Conservation (phyloP, 2,329 filamentous ascomycete genomes). For the Aspergillus novofumigatus region DNA sequence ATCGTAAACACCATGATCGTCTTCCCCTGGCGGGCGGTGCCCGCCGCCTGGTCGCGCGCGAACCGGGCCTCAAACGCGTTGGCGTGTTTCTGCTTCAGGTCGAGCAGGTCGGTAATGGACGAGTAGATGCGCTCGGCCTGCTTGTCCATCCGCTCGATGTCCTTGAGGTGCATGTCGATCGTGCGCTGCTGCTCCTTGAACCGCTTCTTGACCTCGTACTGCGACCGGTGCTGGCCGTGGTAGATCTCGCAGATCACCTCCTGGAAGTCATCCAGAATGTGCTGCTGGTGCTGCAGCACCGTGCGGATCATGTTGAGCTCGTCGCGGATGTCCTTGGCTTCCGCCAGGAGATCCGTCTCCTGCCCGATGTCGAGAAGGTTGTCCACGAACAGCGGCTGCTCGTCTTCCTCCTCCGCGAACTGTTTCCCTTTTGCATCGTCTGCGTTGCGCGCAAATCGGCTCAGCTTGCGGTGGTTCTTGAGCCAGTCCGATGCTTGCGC, state of each 20-base stretch:
- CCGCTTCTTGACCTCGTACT: constrained; percentile 50
- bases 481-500: constrained; percentile 54
- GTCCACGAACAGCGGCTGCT: constrained; percentile 45
- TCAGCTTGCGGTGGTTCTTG: constrained; percentile 45
- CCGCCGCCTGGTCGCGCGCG: constrained; percentile 54
- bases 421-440: constrained; percentile 14
- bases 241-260: constrained; percentile 35
- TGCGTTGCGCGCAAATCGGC: constrained; percentile 27
- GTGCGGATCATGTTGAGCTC: constrained; percentile 60
- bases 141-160: constrained; percentile 61
- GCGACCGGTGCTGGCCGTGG: constrained; percentile 30
- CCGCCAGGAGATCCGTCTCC: constrained; percentile 58
- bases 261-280: constrained; percentile 33
- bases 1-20: constrained; percentile 59
- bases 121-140: constrained; percentile 59
- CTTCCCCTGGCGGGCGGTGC: constrained; percentile 55
- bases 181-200: constrained; percentile 55
- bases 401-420: constrained; percentile 26
- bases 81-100: constrained; percentile 66
- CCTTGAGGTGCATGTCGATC: constrained; percentile 55
- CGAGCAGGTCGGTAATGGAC: constrained; percentile 59
- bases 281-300: constrained; percentile 36
- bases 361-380: constrained; percentile 51
- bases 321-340: constrained; percentile 65
- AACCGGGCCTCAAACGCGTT: constrained; percentile 63